Conservation (phyloP, 2,329 filamentous ascomycete species). For the Madurella fahalii region DNA sequence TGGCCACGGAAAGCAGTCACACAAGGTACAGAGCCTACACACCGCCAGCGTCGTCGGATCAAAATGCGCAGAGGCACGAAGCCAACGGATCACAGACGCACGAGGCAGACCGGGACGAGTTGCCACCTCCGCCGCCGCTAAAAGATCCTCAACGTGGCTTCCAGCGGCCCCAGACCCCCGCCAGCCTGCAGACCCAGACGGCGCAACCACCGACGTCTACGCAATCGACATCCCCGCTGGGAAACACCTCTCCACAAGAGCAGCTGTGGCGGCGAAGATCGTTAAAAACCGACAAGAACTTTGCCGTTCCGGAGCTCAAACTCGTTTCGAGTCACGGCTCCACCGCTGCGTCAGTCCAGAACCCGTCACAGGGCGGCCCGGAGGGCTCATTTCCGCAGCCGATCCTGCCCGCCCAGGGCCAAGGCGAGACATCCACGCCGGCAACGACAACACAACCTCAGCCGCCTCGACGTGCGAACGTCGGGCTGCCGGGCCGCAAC, state of each 20-base stretch:
- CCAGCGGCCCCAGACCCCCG: conserved; percentile 15
- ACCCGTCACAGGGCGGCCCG: conserved; percentile 10
- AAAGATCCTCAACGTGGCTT: conserved; percentile 26
- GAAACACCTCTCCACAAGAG: conserved; percentile 19
- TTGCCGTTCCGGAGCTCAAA: conserved; percentile 47
- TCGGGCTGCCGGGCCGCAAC: conserved; percentile 29
- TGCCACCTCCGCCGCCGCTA: conserved; percentile 29
- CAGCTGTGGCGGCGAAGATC: conserved; percentile 51
- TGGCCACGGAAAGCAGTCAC: conserved; percentile 21
- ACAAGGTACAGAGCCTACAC: conserved; percentile 22
- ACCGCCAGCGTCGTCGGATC: conserved; percentile 26
- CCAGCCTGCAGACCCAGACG: conserved; percentile 6
- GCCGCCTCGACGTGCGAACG: conserved; percentile 17
- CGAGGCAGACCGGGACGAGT: conserved; percentile 7
- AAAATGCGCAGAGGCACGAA: conserved; percentile 19
- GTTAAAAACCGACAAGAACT: conserved; percentile 43
- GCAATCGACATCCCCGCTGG: conserved; percentile 13
- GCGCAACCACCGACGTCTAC: conserved; percentile 14
- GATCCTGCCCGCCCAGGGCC: conserved; percentile 22
- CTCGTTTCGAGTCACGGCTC: conserved; percentile 48
- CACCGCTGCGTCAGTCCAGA: conserved; percentile 36
- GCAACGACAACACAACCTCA: conserved; percentile 15
- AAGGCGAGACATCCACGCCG: conserved; percentile 12
- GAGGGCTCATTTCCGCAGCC: conserved; percentile 21
- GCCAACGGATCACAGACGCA: neutral